Base-by-base conservation (phyloP, 441 rosid species). In the Raphanus hybrid region DNA sequence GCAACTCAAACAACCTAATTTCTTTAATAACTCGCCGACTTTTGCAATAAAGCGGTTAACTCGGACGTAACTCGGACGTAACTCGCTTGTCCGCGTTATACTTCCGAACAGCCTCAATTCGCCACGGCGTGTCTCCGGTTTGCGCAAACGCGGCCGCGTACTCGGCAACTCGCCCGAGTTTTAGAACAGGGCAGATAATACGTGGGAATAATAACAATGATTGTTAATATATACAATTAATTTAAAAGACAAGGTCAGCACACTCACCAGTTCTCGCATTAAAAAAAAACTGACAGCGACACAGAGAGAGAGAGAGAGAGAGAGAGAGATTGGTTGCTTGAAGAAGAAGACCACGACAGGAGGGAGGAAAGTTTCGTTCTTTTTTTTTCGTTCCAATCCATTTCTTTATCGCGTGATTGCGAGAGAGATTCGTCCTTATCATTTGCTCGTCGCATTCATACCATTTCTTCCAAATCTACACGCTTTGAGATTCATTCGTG, bases 381-480 rank as follows among this genome's bases (percentile, higher is more conserved):
- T 54, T 14, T 54, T 7, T 66, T 6, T 57, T 70, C 18, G 18
- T 16, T 16, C 18, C 8, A 41, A 41, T 67, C 60, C 43, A 45
- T 10, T 2, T 45, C 16, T 26, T 64, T 48, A 15, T 78, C 18
- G 55, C 52, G 29, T 74, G 10, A 58, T 66, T 67, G 68, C 26
- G 68, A 23, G 67, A 70, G 68, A 23, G 67, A 70, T 69, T 79
- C 63, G 35, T 69, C 11, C 37, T 54, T 39, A 34, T 41, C 78
- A 9, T 41, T 41, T 41, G 48, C 48, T 41, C 48, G 48, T 41
- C 48, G 48, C 52, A 43, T 11, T 43, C 14, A 43, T 12, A 11
- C 52, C 52, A 12, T 43, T 43, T 43, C 14, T 43, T 43, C 52
- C 58, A 54, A 54, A 54, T 54, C 58, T 15, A 78, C 73, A 57